A percentile compares a stretch with the other conserved stretches of the same genome.
Evolutionary conservation across 2,329 filamentous ascomycete genomes (phyloP).

Genomic region (Fusarium secorum): DNA sequence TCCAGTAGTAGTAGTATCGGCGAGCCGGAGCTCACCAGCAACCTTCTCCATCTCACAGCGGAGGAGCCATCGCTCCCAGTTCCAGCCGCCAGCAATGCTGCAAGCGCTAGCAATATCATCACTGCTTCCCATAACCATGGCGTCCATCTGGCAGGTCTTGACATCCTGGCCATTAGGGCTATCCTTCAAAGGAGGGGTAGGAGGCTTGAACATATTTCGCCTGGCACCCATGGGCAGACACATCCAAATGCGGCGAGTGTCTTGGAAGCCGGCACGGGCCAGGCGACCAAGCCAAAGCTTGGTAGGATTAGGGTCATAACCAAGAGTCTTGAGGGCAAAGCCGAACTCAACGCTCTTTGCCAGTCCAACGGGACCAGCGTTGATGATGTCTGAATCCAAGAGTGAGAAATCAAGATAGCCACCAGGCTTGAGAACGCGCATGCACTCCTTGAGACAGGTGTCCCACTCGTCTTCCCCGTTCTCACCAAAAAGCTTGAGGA

Average conservation of each 20-base stretch:
- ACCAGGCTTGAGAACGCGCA: slow-evolving; percentile 90
- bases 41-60: slow-evolving; percentile 84
- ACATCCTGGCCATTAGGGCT: slow-evolving; percentile 52
- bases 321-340: slow-evolving; percentile 85
- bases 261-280: slow-evolving; percentile 76
- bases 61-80: slow-evolving; percentile 96
- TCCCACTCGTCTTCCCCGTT: slow-evolving; percentile 86
- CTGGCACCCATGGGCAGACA: slow-evolving; percentile 80
- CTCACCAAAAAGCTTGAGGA: slow-evolving; percentile 77
- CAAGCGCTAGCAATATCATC: slow-evolving; percentile 77
- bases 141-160: slow-evolving; percentile 64
- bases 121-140: slow-evolving; percentile 71
- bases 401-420: slow-evolving; percentile 92
- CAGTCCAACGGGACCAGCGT: slow-evolving; percentile 78
- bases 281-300: slow-evolving; percentile 82
- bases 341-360: slow-evolving; percentile 92
- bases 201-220: slow-evolving; percentile 43
- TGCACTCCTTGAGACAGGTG: slow-evolving; percentile 82
- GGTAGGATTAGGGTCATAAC: slow-evolving; percentile 87
- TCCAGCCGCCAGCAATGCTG: slow-evolving; percentile 84
- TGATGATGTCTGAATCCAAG: slow-evolving; percentile 89
- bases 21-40: slow-evolving; percentile 69
- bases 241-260: slow-evolving; percentile 85
- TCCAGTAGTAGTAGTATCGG: slow-evolving; percentile 60
- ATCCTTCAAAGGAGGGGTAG: slow-evolving; percentile 46